Conservation (phyloP, 2,329 filamentous ascomycete species). For the Emergomyces pasteurianus region DNA sequence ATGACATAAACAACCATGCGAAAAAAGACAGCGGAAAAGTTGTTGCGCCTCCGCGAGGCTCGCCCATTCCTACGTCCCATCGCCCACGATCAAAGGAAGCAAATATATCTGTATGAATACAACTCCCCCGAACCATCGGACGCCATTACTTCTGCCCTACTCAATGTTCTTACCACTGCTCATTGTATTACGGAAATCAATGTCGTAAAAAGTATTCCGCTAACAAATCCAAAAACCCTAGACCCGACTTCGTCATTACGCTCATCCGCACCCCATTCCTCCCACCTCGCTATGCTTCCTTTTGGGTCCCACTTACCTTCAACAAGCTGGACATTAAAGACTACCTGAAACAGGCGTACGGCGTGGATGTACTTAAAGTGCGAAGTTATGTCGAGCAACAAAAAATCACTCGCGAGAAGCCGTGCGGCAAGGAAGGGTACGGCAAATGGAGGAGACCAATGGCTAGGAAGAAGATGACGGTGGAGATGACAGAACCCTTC, state of each 20-base stretch:
- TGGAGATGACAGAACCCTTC: conserved; percentile 78
- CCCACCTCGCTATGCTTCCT: conserved; percentile 71
- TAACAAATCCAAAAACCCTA: conserved; percentile 25
- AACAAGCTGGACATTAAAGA: conserved; percentile 95
- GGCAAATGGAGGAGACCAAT: conserved; percentile 57
- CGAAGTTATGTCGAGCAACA: conserved; percentile 69
- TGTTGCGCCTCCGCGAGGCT: not conserved
- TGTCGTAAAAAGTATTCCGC: not conserved
- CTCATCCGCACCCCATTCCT: conserved; percentile 62
- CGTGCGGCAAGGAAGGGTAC: conserved; percentile 28
- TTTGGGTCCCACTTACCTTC: conserved; percentile 81
- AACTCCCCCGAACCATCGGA: not conserved
- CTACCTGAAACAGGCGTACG: conserved; percentile 82
- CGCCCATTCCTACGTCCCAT: conserved; percentile 1
- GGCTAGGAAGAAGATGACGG: conserved; percentile 83
- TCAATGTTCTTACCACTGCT: not conserved
- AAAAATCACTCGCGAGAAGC: conserved; percentile 40
- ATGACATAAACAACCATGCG: conserved; percentile 1
- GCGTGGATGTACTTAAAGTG: conserved; percentile 58
- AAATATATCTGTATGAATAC: conserved; percentile 35
- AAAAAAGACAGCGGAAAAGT: not conserved
- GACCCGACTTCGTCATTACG: conserved; percentile 69
- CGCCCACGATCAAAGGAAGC: conserved; percentile 22
- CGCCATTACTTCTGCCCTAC: not conserved
- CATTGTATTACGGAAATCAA: not conserved